Percentiles rank a stretch among this genome's conserved stretches.
Evolutionary conservation across 148 eudicot genomes (phyloP).

Genomic region (Pouteria glomerata): DNA sequence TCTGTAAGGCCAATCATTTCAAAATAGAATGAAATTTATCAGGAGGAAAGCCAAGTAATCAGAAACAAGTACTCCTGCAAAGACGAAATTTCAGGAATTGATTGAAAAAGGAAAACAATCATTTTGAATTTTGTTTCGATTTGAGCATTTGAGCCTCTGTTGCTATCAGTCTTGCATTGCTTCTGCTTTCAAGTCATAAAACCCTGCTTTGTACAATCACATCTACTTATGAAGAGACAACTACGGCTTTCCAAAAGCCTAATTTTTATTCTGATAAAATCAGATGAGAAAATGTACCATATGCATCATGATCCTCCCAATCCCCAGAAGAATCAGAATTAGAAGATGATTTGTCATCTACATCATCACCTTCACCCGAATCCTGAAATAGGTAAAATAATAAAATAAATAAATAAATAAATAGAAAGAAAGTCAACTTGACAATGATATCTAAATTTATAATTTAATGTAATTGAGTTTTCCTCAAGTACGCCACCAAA

Average conservation of each 20-base stretch:
- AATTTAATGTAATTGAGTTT: neutral
- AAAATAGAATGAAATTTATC: neutral
- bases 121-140: neutral
- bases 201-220: neutral
- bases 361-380: conserved; percentile 36
- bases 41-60: neutral
- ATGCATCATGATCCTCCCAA: conserved; percentile 31
- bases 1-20: conserved; percentile 24
- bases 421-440: neutral
- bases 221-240: neutral
- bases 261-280: neutral
- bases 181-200: neutral
- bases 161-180: conserved; percentile 7
- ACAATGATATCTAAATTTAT: neutral
- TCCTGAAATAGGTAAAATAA: conserved; percentile 30
- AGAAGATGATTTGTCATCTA: conserved; percentile 25
- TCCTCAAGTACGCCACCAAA: neutral
- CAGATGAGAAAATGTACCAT: conserved; percentile 23
- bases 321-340: conserved; percentile 37
- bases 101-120: neutral
- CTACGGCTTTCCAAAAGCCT: neutral
- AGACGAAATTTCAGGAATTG: neutral
- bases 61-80: neutral
- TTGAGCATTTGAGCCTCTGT: neutral
- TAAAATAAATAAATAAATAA: neutral